phyloP scores from a whole-genome alignment of 257 asterid species.

The Leptodermis oblonga region DNA sequence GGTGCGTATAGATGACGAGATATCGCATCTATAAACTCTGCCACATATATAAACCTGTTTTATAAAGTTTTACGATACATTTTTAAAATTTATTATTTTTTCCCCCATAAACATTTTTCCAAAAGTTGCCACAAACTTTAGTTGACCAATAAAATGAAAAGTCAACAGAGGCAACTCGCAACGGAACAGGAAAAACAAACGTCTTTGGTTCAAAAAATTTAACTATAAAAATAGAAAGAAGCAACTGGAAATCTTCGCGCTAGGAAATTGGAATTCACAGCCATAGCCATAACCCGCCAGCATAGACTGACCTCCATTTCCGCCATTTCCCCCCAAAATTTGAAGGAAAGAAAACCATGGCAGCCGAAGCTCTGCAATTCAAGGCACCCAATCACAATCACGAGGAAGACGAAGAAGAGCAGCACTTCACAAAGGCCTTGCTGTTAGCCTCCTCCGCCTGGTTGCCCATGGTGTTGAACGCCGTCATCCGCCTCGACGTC shows the following conservation, averaged over 20 bases:
- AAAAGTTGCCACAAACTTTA: too few relatives aligned
- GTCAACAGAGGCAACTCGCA: too few relatives aligned
- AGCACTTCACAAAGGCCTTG: slow-evolving; percentile 21
- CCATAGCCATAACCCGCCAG: too few relatives aligned
- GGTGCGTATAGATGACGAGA: too few relatives aligned
- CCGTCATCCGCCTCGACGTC: slow-evolving; percentile 29
- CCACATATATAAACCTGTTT: too few relatives aligned
- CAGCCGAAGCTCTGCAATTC: background rate
- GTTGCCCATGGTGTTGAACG: slow-evolving; percentile 28
- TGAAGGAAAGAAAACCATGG: background rate
- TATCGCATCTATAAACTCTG: too few relatives aligned
- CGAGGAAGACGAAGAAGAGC: slow-evolving; percentile 12
- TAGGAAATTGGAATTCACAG: background rate
- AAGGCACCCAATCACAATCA: background rate
- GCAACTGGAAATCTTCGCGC: background rate
- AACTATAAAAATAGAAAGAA: background rate
- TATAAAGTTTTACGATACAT: too few relatives aligned
- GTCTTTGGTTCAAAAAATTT: too few relatives aligned
- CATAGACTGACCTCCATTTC: background rate
- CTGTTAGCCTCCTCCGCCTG: slow-evolving; percentile 19
- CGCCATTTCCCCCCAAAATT: background rate
- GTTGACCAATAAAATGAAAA: too few relatives aligned
- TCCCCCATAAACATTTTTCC: too few relatives aligned
- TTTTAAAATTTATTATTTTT: too few relatives aligned
- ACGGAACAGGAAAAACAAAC: too few relatives aligned